These are phyloP conservation scores for Fusarium scirpi DNA, from an alignment of 2,329 filamentous ascomycete genomes.

Conservation along the genomic window DNA sequence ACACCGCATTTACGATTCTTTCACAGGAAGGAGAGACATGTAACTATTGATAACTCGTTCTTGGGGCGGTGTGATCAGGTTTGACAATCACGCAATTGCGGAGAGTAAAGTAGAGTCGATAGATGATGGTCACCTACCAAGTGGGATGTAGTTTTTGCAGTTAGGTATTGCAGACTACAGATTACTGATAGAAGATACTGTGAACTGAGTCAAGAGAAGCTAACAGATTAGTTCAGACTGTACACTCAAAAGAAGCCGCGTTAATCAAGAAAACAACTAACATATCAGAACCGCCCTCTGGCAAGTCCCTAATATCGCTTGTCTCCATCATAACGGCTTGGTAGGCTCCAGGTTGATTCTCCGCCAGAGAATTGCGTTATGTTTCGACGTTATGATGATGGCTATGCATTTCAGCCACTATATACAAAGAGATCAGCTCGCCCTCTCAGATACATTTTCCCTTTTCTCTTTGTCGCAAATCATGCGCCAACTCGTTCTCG, in stretches of 20 bases:
- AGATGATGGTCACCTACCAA: neutral
- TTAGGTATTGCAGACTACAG: neutral
- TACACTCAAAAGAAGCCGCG: neutral
- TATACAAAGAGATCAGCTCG: conserved; percentile 26
- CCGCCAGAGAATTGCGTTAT: conserved; percentile 29
- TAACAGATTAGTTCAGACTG: neutral
- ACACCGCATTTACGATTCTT: conserved; percentile 9
- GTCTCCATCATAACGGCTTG: neutral
- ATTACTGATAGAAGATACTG: neutral
- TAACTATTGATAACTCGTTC: neutral
- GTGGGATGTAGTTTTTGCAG: neutral
- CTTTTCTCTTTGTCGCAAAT: neutral
- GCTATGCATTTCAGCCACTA: neutral
- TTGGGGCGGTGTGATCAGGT: conserved; percentile 22
- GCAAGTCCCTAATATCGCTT: neutral
- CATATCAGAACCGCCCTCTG: neutral
- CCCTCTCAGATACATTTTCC: neutral
- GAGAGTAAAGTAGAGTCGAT: neutral
- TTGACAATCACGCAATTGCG: conserved; percentile 1
- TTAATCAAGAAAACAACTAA: neutral
- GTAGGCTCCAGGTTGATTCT: neutral
- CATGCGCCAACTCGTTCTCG: neutral
- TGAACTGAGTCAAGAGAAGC: neutral
- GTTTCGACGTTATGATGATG: conserved; percentile 39
- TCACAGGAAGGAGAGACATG: neutral